phyloP scores from a whole-genome alignment of 305 asterid species.

The Nicotiana rustica region DNA sequence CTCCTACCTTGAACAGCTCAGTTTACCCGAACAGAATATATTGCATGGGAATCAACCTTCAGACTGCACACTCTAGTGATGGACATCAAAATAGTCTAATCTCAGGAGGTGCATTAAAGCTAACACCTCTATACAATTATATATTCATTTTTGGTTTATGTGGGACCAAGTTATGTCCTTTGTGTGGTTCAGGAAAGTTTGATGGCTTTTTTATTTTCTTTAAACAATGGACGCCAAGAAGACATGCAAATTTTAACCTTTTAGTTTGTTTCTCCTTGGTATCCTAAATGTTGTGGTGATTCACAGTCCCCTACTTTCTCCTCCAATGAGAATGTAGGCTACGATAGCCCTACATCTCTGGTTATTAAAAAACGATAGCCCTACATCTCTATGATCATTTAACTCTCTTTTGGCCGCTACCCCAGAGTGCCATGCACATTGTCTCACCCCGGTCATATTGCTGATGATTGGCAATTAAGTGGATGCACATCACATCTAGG shows the following conservation, averaged over 20 bases:
- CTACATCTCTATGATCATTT: too few relatives aligned
- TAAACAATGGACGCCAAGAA: not conserved
- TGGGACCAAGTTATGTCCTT: conserved; percentile 13
- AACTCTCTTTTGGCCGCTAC: too few relatives aligned
- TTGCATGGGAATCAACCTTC: not conserved
- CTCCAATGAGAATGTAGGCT: too few relatives aligned
- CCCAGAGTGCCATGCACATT: too few relatives aligned
- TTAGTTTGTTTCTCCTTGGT: not conserved
- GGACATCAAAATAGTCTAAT: not conserved
- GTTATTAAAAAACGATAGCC: too few relatives aligned
- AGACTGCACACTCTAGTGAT: too few relatives aligned
- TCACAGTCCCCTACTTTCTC: conserved; percentile 5
- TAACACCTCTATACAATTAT: not conserved
- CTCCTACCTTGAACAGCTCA: conserved; percentile 11
- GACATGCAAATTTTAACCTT: not conserved
- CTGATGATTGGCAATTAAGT: too few relatives aligned
- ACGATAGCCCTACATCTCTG: too few relatives aligned
- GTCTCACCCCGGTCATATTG: too few relatives aligned
- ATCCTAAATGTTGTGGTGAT: not conserved
- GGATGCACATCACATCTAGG: too few relatives aligned
- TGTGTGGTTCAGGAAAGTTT: not conserved
- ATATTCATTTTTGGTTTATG: not conserved
- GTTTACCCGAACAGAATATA: not conserved
- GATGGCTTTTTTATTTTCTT: not conserved
- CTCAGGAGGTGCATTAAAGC: not conserved